Percentiles rank a stretch among this genome's conserved stretches.
Evolutionary conservation across 208 protist species (phyloP).

Genomic region (Acanthamoeba sp.): DNA sequence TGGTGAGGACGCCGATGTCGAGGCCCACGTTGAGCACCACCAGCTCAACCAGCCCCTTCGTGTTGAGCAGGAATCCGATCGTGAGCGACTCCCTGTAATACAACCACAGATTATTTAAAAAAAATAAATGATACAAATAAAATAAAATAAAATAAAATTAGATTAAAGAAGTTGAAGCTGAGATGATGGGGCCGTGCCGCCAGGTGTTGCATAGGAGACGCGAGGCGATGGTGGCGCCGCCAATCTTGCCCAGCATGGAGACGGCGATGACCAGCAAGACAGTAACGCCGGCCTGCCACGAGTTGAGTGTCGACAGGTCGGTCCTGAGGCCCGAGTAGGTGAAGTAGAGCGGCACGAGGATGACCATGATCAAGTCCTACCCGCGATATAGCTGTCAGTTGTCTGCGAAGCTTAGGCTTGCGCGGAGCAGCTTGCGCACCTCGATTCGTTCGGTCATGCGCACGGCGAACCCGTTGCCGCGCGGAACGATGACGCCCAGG

Average conservation of each 20-base stretch:
- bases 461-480: conserved; percentile 73
- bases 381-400: no score
- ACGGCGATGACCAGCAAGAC: conserved; percentile 79
- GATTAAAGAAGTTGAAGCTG: no score
- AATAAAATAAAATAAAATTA: not conserved
- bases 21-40: conserved; percentile 87
- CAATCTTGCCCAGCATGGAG: conserved; percentile 82
- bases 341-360: conserved; percentile 86
- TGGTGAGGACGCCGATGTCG: conserved; percentile 77
- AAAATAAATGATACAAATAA: not conserved
- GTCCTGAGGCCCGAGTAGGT: conserved; percentile 81
- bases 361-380: conserved; percentile 78
- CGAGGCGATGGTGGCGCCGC: conserved; percentile 76
- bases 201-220: not conserved
- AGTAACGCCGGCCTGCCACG: conserved; percentile 3
- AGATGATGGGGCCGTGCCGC: not conserved
- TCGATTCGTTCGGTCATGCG: conserved; percentile 83
- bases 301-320: conserved; percentile 60
- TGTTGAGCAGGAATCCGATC: conserved; percentile 87
- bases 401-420: no score
- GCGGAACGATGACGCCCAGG: conserved; percentile 80
- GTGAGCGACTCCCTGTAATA: conserved; percentile 83
- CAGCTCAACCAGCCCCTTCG: conserved; percentile 82
- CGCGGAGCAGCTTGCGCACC: not conserved
- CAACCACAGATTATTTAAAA: no score